These are phyloP conservation scores for Ilyonectria robusta DNA, from an alignment of 2,329 filamentous ascomycete genomes.

Conservation along the genomic window DNA sequence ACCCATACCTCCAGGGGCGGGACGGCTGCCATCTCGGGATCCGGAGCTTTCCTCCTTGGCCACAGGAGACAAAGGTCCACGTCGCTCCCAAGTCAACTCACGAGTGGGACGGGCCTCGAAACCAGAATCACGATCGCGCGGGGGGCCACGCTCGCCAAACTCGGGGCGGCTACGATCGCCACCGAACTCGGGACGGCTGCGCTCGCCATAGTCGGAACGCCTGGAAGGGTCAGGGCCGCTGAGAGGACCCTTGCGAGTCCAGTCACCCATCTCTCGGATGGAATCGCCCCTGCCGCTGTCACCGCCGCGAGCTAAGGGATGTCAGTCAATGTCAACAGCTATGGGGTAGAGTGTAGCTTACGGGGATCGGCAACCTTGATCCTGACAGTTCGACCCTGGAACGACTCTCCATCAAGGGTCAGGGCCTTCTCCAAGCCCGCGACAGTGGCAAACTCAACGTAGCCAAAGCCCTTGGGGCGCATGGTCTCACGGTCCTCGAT, in stretches of 20 bases:
- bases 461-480: constrained; percentile 97
- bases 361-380: constrained; percentile 98
- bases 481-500: constrained; percentile 96
- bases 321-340: constrained; percentile 52
- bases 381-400: constrained; percentile 91
- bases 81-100: constrained; percentile 93
- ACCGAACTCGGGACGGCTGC: constrained; percentile 48
- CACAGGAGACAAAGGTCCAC: constrained; percentile 86
- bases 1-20: constrained; percentile 66
- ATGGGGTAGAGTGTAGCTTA: constrained; percentile 64
- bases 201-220: constrained; percentile 70
- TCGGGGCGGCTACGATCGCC: constrained; percentile 58
- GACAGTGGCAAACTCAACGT: constrained; percentile 90
- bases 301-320: constrained; percentile 82
- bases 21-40: constrained; percentile 69
- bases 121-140: constrained; percentile 70
- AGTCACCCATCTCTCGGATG: constrained; percentile 86
- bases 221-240: constrained; percentile 71
- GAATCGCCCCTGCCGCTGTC: constrained; percentile 69
- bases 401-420: constrained; percentile 82
- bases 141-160: constrained; percentile 73
- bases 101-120: constrained; percentile 74
- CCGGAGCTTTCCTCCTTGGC: constrained; percentile 65
- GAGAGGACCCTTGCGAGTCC: constrained; percentile 93
- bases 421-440: constrained; percentile 95